These are phyloP conservation scores for Calocybe indica DNA, from an alignment of 768 basidiomycete species.

Conservation along the genomic window DNA sequence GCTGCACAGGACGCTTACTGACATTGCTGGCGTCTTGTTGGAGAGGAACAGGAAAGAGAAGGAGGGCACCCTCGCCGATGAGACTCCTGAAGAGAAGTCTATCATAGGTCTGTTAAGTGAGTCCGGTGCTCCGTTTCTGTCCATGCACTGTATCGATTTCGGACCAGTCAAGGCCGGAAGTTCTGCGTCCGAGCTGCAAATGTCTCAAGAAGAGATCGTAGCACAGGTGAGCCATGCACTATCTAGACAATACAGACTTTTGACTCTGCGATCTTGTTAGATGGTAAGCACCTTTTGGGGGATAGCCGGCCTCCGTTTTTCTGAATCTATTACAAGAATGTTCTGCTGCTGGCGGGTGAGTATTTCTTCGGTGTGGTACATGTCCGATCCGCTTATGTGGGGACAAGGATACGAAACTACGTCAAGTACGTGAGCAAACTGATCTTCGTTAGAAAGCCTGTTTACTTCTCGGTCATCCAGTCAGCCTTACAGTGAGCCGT, in stretches of 20 bases:
- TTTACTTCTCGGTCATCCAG: not conserved
- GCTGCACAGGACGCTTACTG: constrained; percentile 26
- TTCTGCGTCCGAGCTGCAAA: constrained; percentile 11
- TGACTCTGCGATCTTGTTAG: constrained; percentile 3
- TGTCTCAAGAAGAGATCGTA: constrained; percentile 34
- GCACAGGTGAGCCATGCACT: constrained; percentile 21
- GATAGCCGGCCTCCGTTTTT: not conserved
- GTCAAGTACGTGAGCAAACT: constrained; percentile 26
- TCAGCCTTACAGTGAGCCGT: constrained; percentile 23
- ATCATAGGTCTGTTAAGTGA: constrained; percentile 26
- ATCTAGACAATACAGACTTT: not conserved
- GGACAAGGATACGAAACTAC: constrained; percentile 41
- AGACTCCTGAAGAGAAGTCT: constrained; percentile 27
- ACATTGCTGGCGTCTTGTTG: constrained; percentile 33
- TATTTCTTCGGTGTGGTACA: no score
- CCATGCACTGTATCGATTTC: no score
- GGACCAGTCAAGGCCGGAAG: constrained; percentile 29
- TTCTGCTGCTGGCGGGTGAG: constrained; percentile 28
- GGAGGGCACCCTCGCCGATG: constrained; percentile 14
- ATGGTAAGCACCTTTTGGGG: constrained; percentile 5
- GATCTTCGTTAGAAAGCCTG: not conserved
- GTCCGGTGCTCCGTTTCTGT: not conserved
- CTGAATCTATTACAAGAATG: constrained; percentile 18
- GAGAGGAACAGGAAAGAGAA: constrained; percentile 26
- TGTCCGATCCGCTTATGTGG: no score